Percentiles rank a stretch among this genome's conserved stretches.
Conservation (phyloP, 176 grass and related monocot genomes). For the Paspalum notatum region DNA sequence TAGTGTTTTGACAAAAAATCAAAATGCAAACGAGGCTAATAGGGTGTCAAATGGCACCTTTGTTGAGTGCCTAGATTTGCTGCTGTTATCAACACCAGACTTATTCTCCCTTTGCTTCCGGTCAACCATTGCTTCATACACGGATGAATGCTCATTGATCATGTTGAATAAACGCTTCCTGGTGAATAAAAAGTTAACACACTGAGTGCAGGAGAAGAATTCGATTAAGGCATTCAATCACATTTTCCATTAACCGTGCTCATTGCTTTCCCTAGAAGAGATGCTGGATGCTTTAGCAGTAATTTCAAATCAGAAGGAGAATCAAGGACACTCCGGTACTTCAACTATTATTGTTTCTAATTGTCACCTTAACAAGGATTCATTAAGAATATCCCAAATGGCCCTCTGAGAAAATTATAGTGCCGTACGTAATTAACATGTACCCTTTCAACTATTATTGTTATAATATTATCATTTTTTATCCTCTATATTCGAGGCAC, state of each 20-base stretch:
- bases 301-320: slow-evolving; percentile 1
- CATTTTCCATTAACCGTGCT: slow-evolving; percentile 20
- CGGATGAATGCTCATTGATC: slow-evolving; percentile 67
- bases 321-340: slow-evolving; percentile 1
- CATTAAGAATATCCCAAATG: not conserved
- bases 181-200: slow-evolving; percentile 21
- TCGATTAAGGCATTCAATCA: not conserved
- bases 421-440: not conserved
- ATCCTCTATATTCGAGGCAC: not conserved
- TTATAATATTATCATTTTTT: not conserved
- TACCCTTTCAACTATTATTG: not conserved
- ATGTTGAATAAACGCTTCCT: slow-evolving; percentile 74
- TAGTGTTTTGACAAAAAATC: slow-evolving; percentile 20
- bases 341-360: slow-evolving; percentile 1
- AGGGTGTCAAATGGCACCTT: slow-evolving; percentile 47
- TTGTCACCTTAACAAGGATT: not conserved
- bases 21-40: slow-evolving; percentile 27
- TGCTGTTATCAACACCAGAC: slow-evolving; percentile 41
- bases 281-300: not conserved
- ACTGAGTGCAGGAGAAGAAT: slow-evolving; percentile 2
- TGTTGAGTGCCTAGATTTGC: slow-evolving; percentile 54
- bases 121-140: slow-evolving; percentile 57
- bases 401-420: not conserved
- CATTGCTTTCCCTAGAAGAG: not conserved
- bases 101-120: slow-evolving; percentile 59